Conservation (phyloP, 306 rosid genomes). For the Castanea mollissima region DNA sequence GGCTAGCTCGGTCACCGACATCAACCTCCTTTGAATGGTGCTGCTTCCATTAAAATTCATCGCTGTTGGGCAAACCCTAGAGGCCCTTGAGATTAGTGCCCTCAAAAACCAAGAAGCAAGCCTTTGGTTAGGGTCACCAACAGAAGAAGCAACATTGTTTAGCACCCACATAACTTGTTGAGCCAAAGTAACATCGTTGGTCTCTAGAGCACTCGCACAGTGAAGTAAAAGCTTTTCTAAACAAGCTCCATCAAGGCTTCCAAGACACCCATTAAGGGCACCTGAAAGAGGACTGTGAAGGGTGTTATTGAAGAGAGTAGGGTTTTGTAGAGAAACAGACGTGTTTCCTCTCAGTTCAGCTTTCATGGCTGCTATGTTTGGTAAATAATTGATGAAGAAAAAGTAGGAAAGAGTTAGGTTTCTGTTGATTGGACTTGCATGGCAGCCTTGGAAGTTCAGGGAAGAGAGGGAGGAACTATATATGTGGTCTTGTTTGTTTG, state of each 20-base stretch:
- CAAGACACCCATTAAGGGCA: conserved; percentile 73
- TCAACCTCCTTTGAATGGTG: conserved; percentile 53
- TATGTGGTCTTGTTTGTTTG: neutral
- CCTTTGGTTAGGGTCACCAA: conserved; percentile 89
- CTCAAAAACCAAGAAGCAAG: conserved; percentile 88
- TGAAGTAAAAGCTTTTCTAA: conserved; percentile 86
- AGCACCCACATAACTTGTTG: conserved; percentile 99
- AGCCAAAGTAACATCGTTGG: conserved; percentile 79
- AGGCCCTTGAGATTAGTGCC: conserved; percentile 81
- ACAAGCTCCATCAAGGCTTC: conserved; percentile 84
- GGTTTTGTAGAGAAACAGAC: conserved; percentile 60
- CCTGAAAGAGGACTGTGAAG: conserved; percentile 48
- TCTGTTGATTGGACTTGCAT: conserved; percentile 36
- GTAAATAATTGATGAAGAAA: neutral
- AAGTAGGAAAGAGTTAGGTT: neutral
- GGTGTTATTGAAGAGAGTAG: conserved; percentile 44
- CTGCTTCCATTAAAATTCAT: conserved; percentile 49
- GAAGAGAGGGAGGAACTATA: neutral
- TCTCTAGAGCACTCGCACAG: conserved; percentile 87
- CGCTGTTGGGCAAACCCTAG: conserved; percentile 60
- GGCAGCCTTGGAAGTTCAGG: neutral
- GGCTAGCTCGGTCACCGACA: conserved; percentile 82
- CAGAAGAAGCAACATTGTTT: conserved; percentile 79
- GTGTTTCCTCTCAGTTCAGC: conserved; percentile 58
- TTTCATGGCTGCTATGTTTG: conserved; percentile 46